These are phyloP conservation scores for Rhynchospora pubera DNA, from an alignment of 176 grass and related monocot species.

Conservation along the genomic window DNA sequence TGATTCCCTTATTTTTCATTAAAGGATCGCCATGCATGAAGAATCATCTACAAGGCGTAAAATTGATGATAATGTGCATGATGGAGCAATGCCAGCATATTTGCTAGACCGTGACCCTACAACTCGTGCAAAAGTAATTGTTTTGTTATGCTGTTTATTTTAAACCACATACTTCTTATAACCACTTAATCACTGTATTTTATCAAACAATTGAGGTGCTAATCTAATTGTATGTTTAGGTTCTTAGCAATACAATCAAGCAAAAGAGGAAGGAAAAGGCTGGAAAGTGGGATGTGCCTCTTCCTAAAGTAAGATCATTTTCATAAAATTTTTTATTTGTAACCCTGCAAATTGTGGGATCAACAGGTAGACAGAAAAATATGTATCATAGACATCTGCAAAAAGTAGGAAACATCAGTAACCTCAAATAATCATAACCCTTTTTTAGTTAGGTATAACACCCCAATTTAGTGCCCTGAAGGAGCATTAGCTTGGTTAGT, in stretches of 20 bases:
- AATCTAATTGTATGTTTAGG: slow-evolving; percentile 27
- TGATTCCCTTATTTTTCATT: background rate
- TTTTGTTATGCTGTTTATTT: background rate
- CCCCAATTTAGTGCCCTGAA: background rate
- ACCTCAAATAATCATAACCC: background rate
- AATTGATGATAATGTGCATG: slow-evolving; percentile 61
- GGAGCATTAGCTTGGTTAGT: background rate
- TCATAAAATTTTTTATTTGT: background rate
- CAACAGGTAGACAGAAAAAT: background rate
- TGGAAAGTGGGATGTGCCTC: slow-evolving; percentile 87
- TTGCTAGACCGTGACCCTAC: slow-evolving; percentile 82
- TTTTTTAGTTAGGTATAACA: background rate
- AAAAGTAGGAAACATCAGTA: background rate
- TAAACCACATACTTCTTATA: background rate
- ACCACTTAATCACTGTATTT: background rate
- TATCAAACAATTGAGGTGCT: background rate
- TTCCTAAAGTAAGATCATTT: slow-evolving; percentile 57
- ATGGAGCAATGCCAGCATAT: slow-evolving; percentile 74
- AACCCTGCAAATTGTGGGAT: slow-evolving; percentile 10
- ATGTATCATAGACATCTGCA: background rate
- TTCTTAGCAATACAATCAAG: slow-evolving; percentile 90
- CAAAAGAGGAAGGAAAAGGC: slow-evolving; percentile 90
- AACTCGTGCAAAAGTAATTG: slow-evolving; percentile 56
- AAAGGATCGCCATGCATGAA: slow-evolving; percentile 82
- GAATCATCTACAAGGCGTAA: slow-evolving; percentile 73